phyloP scores from a whole-genome alignment of 768 basidiomycete species.

The Hygrocybe coccinea region DNA sequence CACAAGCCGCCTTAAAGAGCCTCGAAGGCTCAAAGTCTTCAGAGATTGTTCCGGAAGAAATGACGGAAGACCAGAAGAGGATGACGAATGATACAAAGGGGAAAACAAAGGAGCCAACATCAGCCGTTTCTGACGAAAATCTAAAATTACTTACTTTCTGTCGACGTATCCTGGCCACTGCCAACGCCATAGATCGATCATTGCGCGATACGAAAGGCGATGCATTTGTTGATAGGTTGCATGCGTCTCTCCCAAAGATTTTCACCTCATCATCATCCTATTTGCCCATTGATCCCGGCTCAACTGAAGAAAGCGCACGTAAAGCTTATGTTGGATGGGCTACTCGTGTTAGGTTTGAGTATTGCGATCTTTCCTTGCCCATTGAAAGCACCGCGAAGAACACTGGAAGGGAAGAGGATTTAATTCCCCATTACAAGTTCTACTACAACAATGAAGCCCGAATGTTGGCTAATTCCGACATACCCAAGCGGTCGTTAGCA shows the following conservation, averaged over 20 bases:
- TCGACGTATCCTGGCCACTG: conserved; percentile 76
- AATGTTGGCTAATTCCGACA: conserved; percentile 77
- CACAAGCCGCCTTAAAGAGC: conserved; percentile 86
- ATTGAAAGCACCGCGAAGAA: conserved; percentile 17
- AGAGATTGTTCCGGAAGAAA: conserved; percentile 51
- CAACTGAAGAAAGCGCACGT: conserved; percentile 61
- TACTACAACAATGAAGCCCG: conserved; percentile 79
- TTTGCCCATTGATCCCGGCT: conserved; percentile 45
- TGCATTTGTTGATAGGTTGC: conserved; percentile 75
- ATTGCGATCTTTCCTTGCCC: conserved; percentile 75
- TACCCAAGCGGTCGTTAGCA: conserved; percentile 86
- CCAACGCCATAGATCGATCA: conserved; percentile 81
- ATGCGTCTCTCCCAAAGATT: conserved; percentile 71
- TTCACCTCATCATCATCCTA: conserved; percentile 43
- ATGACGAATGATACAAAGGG: conserved; percentile 66
- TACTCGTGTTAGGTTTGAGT: conserved; percentile 76
- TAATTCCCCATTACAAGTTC: conserved; percentile 72
- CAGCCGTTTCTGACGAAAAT: conserved; percentile 63
- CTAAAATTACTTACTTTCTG: conserved; percentile 76
- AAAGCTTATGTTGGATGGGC: conserved; percentile 85
- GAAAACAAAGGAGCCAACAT: conserved; percentile 55
- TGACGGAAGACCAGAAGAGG: conserved; percentile 88
- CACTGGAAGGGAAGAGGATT: conserved; percentile 37
- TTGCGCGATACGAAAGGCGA: conserved; percentile 86
- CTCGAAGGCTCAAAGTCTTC: conserved; percentile 58